These are phyloP conservation scores for Chlorella vulgaris DNA, from an alignment of 139 green algal species.

Conservation along the genomic window DNA sequence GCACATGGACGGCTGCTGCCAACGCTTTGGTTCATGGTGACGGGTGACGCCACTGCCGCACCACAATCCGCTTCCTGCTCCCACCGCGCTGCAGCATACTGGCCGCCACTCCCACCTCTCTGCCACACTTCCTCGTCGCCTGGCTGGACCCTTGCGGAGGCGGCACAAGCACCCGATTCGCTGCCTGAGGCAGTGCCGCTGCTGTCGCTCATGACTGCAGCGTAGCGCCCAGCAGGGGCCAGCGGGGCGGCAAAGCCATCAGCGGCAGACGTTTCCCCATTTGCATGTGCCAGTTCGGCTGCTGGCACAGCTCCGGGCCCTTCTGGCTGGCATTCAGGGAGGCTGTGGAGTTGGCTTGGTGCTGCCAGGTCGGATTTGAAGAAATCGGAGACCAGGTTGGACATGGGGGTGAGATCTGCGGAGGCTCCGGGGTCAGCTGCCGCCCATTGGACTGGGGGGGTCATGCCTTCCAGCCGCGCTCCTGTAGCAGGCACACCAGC, in stretches of 20 bases:
- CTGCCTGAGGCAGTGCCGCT: not conserved
- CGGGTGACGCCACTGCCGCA: not conserved
- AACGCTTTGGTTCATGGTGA: too few relatives aligned
- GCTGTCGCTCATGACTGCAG: too few relatives aligned
- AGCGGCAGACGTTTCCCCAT: too few relatives aligned
- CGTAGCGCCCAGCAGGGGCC: not conserved
- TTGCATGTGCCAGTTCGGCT: not conserved
- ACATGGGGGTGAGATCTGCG: not conserved
- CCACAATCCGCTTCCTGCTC: not conserved
- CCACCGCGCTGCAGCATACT: not conserved
- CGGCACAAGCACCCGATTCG: not conserved
- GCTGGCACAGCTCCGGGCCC: not conserved
- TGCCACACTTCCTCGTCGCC: too few relatives aligned
- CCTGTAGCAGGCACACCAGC: too few relatives aligned
- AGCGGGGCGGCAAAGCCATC: too few relatives aligned
- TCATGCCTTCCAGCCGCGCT: too few relatives aligned
- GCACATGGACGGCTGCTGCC: too few relatives aligned
- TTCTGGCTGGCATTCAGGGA: not conserved
- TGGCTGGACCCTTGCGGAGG: too few relatives aligned
- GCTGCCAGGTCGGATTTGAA: slow-evolving; percentile 11
- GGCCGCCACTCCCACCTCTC: not conserved
- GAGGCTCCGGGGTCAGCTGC: not conserved
- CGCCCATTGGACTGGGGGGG: not conserved
- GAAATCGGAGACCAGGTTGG: not conserved
- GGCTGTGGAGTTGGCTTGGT: not conserved